Base-by-base conservation (phyloP, 306 rosid species). In the Cucurbita pepo region DNA sequence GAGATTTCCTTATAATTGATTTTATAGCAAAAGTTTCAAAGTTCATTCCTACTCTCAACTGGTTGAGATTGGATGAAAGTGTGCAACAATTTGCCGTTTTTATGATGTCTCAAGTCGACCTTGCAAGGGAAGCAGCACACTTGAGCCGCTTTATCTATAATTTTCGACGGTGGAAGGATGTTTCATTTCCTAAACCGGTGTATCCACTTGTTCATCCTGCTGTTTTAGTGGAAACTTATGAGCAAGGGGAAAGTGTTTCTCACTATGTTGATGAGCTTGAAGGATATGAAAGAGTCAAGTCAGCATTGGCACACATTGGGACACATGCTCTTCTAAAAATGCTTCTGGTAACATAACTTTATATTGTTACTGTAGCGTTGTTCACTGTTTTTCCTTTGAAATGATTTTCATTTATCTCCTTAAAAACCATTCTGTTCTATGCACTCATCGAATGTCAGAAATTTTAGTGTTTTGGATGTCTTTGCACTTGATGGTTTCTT, bases 91-190 rank as follows among this genome's bases (percentile, higher is more conserved):
- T 93, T 90, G 96, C 94, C n/a, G 97, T 88, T 80, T 93, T 88
- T 81, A 93, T 93, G 98, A 82, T 94, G 98, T 93, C 96, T 79
- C 97, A 93, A 89, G 98, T 93, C 81, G 98, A 93, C 79, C 98
- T 93, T 79, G 96, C 98, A 1, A 88, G 96, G 88, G 97, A 93
- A 89, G 98, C 98, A 85, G 94, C 98, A 72, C 96, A 90, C 78
- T 87, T 93, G 87, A 90, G 91, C 76, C 98, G 98, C 69, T 93
- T 93, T 74, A 88, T 88, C 48, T 93, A 90, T 80, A 93, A 93
- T 85, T 93, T 90, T 80, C 89, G 97, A 48, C 79, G 82, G 18
- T 90, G 97, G 97, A 93, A 76, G 84, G 90, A 93, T 84, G 98
- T 93, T 78, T 93, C 98, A 71, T 93, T 93, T 85, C 96, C 98